Percentiles rank a stretch among this genome's conserved stretches.
Evolutionary conservation across 371 early-diverging fungal genomes (phyloP).

Genomic region (Mucor lusitanicus): DNA sequence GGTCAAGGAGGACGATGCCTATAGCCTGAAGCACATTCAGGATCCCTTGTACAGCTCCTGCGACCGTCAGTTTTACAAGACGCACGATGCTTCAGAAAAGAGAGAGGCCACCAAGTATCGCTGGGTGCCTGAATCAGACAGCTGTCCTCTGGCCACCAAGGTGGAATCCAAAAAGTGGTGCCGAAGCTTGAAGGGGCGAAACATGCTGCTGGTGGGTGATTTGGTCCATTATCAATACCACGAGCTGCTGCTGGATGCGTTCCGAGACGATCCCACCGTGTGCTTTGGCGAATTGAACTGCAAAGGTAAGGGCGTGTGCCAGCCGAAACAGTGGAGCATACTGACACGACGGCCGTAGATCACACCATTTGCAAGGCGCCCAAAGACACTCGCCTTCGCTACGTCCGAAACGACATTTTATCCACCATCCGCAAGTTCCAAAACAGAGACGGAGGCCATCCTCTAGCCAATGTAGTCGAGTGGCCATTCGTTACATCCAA

Average conservation of each 20-base stretch:
- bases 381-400: constrained; percentile 40
- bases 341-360: constrained; percentile 19
- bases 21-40: constrained; percentile 38
- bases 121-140: constrained; percentile 23
- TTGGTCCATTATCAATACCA: constrained; percentile 58
- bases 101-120: constrained; percentile 34
- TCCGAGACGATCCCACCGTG: constrained; percentile 48
- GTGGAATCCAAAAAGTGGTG: constrained; percentile 38
- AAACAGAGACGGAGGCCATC: constrained; percentile 37
- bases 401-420: constrained; percentile 57
- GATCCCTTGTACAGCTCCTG: constrained; percentile 46
- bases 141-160: constrained; percentile 12
- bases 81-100: constrained; percentile 15
- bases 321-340: background rate
- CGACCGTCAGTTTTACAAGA: constrained; percentile 31
- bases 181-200: constrained; percentile 29
- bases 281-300: constrained; percentile 63
- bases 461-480: constrained; percentile 40
- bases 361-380: constrained; percentile 42
- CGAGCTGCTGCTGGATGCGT: constrained; percentile 52
- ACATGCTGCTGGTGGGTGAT: constrained; percentile 59
- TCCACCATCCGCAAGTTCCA: constrained; percentile 40
- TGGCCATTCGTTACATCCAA: constrained; percentile 53
- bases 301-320: constrained; percentile 34
- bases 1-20: constrained; percentile 16